Percentiles rank a stretch among this genome's conserved stretches.
phyloP scores from a whole-genome alignment of 2,329 filamentous ascomycete genomes.

The Colletotrichum sojae region DNA sequence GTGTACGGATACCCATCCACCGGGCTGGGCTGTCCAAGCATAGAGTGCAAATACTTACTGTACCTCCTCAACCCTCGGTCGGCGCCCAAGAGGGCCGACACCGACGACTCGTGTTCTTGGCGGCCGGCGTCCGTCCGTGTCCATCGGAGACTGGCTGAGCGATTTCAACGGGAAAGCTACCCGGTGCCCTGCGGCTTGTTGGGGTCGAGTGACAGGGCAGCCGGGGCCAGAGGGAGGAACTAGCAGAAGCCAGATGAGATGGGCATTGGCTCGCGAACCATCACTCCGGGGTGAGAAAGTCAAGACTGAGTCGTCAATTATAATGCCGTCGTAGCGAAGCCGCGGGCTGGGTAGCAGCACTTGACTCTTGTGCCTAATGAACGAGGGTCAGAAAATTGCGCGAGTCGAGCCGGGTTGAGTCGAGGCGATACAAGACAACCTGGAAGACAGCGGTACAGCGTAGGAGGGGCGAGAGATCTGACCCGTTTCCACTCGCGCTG shows the following conservation, averaged over 20 bases:
- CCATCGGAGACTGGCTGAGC: constrained; percentile 10
- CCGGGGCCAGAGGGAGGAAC: background rate
- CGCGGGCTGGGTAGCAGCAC: constrained; percentile 21
- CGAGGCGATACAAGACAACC: too few species aligned
- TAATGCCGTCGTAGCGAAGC: background rate
- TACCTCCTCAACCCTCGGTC: background rate
- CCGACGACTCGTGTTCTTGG: constrained; percentile 5
- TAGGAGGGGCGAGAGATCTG: background rate
- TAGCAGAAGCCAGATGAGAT: background rate
- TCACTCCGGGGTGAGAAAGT: background rate
- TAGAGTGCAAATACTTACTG: too few species aligned
- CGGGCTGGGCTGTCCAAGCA: too few species aligned
- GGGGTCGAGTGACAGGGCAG: background rate
- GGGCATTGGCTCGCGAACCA: background rate
- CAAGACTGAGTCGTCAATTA: background rate
- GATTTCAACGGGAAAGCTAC: constrained; percentile 4
- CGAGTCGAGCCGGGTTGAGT: too few species aligned
- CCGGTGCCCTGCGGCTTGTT: background rate
- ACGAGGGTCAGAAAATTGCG: constrained; percentile 9
- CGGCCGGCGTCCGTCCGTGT: constrained; percentile 6
- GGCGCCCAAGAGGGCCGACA: background rate
- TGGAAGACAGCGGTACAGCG: too few species aligned
- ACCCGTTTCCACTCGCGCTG: constrained; percentile 15
- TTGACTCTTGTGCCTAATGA: constrained; percentile 28
- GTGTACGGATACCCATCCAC: too few species aligned